A percentile compares a stretch with the other conserved stretches of the same genome.
These are phyloP conservation scores for Solanum hybrid DNA, from an alignment of 305 asterid species.

Conservation along the genomic window DNA sequence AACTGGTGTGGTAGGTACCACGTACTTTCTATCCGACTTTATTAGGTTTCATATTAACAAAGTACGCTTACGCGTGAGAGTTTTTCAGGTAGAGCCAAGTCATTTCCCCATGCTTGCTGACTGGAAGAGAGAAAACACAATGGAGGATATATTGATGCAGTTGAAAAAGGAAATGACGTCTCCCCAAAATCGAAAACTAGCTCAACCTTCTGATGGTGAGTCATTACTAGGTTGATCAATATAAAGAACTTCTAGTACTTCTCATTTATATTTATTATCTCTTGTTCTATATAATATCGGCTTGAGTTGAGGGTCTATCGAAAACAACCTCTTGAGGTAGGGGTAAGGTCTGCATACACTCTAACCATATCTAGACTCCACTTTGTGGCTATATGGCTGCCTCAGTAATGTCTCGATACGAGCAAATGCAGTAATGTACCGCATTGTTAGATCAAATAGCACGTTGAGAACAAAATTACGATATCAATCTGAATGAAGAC, in stretches of 20 bases:
- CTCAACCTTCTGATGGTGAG: slow-evolving; percentile 70
- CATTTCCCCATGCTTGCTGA: slow-evolving; percentile 64
- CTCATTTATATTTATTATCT: not conserved
- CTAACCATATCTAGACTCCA: not conserved
- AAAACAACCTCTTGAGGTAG: not conserved
- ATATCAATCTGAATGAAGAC: not conserved
- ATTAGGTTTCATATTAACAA: not conserved
- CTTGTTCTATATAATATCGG: not conserved
- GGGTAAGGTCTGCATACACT: not conserved
- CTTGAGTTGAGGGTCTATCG: not conserved
- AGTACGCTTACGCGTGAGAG: not conserved
- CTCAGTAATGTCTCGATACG: not conserved
- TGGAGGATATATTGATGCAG: slow-evolving; percentile 73
- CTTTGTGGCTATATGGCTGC: not conserved
- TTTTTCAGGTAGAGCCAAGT: slow-evolving; percentile 57
- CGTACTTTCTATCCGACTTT: not conserved
- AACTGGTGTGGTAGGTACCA: slow-evolving; percentile 54
- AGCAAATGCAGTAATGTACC: not conserved
- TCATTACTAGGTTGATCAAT: not conserved
- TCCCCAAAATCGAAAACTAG: slow-evolving; percentile 69
- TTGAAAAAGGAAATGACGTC: slow-evolving; percentile 79
- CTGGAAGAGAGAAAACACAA: slow-evolving; percentile 71
- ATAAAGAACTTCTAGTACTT: not conserved
- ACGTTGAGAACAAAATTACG: not conserved
- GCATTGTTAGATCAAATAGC: not conserved